Base-by-base conservation (phyloP, 2,329 filamentous ascomycete species). In the Diaporthe ilicicola region DNA sequence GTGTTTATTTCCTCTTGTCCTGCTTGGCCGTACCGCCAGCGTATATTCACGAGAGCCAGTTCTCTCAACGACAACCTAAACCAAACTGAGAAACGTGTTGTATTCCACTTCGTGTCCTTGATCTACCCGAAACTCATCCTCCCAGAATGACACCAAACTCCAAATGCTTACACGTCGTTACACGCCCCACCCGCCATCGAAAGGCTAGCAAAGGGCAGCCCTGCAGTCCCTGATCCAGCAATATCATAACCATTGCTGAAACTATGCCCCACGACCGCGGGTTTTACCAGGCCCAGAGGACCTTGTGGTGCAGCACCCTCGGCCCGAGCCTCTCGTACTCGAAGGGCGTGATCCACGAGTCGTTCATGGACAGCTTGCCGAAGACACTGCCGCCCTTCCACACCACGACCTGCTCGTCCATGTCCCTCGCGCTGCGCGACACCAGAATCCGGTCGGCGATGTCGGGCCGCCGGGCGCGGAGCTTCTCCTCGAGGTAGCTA, bases 301-400 rank as follows among this genome's bases (percentile, higher is more conserved):
- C 88, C 86, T 97, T 97, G 82, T 96, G 93, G 75, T 94, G 94
- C 79, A 99, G 83, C 71, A 95, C 88, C 77, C 96, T 89, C 72
- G 90, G 88, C 3, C 95, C 95, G 67, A 98, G 80, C 71, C 94
- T 89, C 83, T 98, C 94, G 82, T 95, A 98, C 85, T 98, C 95
- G 76, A 92, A 86, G 56, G 90, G 89, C 17, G 92, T 92, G 78
- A 98, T 94, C 96, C 96, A 99, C 77, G 93, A 96, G 81, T 99
- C 96, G 82, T 98, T 98, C 19, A 94, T 95, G 55, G 91, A 89
- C 76, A 98, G 84, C 83, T 97, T 94, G 3, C 94, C 95, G 85
- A 98, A 99, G 19, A 99, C 95, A 79, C 94, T 97, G 0, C 94
- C 96, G 4, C 96, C 96, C 87, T 99, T 99, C 96, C 96, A 99